Percentiles rank a stretch among this genome's conserved stretches.
Conservation (phyloP, 2,329 filamentous ascomycete species). For the Penicillium sp. region DNA sequence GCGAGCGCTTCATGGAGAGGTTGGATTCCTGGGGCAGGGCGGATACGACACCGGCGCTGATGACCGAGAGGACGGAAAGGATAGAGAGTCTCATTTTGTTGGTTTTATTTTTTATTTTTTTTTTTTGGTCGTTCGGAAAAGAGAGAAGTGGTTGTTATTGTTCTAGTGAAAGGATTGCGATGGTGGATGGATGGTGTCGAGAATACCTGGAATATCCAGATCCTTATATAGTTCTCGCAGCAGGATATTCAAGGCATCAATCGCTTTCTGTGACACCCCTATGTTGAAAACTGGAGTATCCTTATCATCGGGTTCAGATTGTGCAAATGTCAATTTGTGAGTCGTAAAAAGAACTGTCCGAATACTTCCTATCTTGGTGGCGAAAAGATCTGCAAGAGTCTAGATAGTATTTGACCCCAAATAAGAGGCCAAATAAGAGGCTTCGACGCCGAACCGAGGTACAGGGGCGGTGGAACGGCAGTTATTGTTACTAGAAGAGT, state of each 20-base stretch:
- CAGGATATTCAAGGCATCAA: neutral
- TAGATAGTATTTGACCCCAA: slow-evolving; percentile 10
- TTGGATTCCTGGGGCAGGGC: slow-evolving; percentile 16
- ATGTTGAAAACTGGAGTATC: neutral
- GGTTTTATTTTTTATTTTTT: too few relatives aligned
- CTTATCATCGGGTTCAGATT: slow-evolving; percentile 4
- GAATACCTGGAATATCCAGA: neutral
- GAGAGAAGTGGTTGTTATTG: neutral
- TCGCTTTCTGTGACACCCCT: neutral
- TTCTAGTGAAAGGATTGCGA: neutral
- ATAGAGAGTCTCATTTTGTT: slow-evolving; percentile 21
- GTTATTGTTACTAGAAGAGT: neutral
- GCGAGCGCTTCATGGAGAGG: slow-evolving; percentile 9
- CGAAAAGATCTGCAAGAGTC: slow-evolving; percentile 10
- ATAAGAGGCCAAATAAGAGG: neutral
- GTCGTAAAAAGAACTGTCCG: slow-evolving; percentile 2
- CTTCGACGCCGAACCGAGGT: neutral
- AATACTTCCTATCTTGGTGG: neutral
- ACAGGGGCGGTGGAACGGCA: slow-evolving; percentile 1
- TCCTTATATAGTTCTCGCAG: slow-evolving; percentile 7
- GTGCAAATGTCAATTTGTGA: neutral
- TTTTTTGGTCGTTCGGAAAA: neutral
- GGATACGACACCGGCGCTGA: slow-evolving; percentile 23
- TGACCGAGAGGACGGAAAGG: slow-evolving; percentile 26
- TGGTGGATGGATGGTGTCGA: slow-evolving; percentile 1